Conservation (phyloP, 2,329 filamentous ascomycete species). For the Fusarium burgessii region DNA sequence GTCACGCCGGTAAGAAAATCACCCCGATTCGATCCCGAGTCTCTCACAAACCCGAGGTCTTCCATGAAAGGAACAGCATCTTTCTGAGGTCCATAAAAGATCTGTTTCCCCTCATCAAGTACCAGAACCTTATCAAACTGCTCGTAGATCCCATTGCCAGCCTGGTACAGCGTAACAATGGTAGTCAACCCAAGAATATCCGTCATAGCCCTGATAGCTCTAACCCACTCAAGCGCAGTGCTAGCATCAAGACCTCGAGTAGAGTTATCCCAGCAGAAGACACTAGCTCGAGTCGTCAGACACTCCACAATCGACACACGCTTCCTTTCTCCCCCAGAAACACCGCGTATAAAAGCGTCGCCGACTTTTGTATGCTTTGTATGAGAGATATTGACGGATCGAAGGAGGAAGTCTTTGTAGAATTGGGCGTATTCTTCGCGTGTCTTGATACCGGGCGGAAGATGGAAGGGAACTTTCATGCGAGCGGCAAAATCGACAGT, state of each 20-base stretch:
- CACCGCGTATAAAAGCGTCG: conserved; percentile 73
- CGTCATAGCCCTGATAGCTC: conserved; percentile 71
- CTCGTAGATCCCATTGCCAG: conserved; percentile 75
- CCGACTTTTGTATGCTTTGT: conserved; percentile 75
- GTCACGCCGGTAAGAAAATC: conserved; percentile 77
- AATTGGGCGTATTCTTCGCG: conserved; percentile 60
- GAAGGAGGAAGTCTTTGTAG: conserved; percentile 66
- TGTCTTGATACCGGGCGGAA: conserved; percentile 57
- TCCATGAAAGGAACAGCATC: conserved; percentile 75
- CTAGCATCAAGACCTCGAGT: conserved; percentile 75
- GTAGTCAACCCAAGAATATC: conserved; percentile 70
- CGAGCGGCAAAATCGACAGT: conserved; percentile 77
- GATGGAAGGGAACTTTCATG: conserved; percentile 65
- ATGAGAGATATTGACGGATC: conserved; percentile 68
- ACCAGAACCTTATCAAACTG: conserved; percentile 78
- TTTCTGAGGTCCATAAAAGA: conserved; percentile 71
- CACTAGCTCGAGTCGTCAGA: conserved; percentile 66
- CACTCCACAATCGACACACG: conserved; percentile 76
- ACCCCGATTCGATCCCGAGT: conserved; percentile 70
- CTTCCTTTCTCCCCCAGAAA: conserved; percentile 76
- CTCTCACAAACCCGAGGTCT: conserved; percentile 70
- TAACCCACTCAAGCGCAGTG: conserved; percentile 71
- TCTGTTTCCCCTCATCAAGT: conserved; percentile 73
- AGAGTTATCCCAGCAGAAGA: conserved; percentile 76
- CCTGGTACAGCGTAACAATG: conserved; percentile 76